Conservation (phyloP, 108 stramenopile species). For the Nitzschia sp. region DNA sequence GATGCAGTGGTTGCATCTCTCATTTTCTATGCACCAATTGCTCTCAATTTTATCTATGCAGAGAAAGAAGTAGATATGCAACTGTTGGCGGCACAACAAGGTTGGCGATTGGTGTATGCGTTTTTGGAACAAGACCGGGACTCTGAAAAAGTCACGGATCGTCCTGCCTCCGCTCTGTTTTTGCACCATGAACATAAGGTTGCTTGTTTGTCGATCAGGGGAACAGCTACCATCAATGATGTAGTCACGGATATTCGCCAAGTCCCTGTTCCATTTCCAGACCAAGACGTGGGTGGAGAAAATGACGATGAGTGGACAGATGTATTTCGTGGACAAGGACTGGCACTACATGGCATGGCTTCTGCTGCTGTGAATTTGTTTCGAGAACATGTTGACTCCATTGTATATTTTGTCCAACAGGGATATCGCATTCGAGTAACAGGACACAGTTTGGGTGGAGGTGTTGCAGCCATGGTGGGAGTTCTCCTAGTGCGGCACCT, state of each 20-base stretch:
- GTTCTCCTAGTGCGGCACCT: constrained; percentile 67
- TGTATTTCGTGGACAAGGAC: constrained; percentile 59
- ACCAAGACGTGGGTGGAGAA: constrained; percentile 36
- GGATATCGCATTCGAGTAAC: constrained; percentile 82
- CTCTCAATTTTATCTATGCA: constrained; percentile 90
- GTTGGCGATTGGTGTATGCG: constrained; percentile 83
- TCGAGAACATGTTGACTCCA: constrained; percentile 69
- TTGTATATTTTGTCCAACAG: constrained; percentile 55
- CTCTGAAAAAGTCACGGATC: constrained; percentile 41
- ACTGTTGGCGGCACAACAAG: constrained; percentile 85
- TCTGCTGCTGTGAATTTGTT: constrained; percentile 74
- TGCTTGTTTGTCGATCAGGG: constrained; percentile 81
- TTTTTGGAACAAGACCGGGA: constrained; percentile 61
- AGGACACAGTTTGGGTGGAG: constrained; percentile 86
- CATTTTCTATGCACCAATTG: constrained; percentile 84
- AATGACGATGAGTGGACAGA: constrained; percentile 73
- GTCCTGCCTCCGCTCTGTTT: constrained; percentile 76
- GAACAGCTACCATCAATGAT: constrained; percentile 91
- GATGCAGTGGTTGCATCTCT: constrained; percentile 62
- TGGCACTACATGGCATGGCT: constrained; percentile 86
- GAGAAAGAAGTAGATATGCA: constrained; percentile 89
- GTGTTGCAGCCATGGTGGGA: constrained; percentile 82
- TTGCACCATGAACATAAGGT: constrained; percentile 69
- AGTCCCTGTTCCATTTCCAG: constrained; percentile 83
- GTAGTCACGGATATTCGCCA: constrained; percentile 96